These are phyloP conservation scores for Emericellopsis atlantica DNA, from an alignment of 2,329 filamentous ascomycete genomes.

Conservation along the genomic window DNA sequence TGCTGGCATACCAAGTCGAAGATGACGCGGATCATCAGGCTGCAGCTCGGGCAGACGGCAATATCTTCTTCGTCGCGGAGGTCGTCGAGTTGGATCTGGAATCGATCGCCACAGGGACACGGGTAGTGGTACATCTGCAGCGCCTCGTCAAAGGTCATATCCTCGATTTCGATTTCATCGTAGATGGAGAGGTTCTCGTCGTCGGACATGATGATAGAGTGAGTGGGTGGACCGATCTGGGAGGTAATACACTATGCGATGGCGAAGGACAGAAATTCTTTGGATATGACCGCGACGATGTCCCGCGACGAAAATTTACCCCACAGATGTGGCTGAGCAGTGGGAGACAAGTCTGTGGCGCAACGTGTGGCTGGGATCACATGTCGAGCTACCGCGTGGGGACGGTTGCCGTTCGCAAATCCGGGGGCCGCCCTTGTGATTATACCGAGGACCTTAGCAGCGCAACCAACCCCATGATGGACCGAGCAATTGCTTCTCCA, in stretches of 20 bases:
- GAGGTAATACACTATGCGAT: background rate
- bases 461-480: too few species aligned
- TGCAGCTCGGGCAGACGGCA: slow-evolving; percentile 95
- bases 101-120: slow-evolving; percentile 92
- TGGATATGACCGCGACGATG: background rate
- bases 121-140: slow-evolving; percentile 91
- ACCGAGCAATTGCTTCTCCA: too few species aligned
- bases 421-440: background rate
- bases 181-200: slow-evolving; percentile 64
- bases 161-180: slow-evolving; percentile 97
- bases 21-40: slow-evolving; percentile 90
- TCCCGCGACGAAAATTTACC: slow-evolving; percentile 8
- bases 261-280: background rate
- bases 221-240: background rate
- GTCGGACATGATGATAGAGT: slow-evolving; percentile 39
- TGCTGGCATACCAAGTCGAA: slow-evolving; percentile 56
- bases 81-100: slow-evolving; percentile 79
- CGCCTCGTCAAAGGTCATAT: slow-evolving; percentile 80
- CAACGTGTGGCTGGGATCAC: slow-evolving; percentile 6
- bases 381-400: slow-evolving; percentile 5
- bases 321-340: slow-evolving; percentile 6
- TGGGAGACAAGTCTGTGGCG: background rate
- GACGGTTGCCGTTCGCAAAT: slow-evolving; percentile 2
- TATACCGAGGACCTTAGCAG: too few species aligned
- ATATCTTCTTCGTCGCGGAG: slow-evolving; percentile 84